Percentiles rank a stretch among this genome's conserved stretches.
phyloP scores from a whole-genome alignment of 1,284 basidiomycete species.

The Puccinia coronata region DNA sequence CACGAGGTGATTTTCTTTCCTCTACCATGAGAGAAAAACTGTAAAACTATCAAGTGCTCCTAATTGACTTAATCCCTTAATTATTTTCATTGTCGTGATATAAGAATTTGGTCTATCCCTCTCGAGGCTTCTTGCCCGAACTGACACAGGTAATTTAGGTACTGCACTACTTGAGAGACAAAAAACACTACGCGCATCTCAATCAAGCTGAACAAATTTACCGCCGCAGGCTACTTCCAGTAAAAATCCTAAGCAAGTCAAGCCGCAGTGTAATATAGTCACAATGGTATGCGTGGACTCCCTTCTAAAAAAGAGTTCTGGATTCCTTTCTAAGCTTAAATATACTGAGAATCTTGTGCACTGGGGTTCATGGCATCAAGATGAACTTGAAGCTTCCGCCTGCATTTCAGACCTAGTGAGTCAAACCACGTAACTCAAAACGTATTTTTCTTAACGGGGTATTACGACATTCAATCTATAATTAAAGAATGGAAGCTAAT shows the following conservation, averaged over 20 bases:
- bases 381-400: conserved; percentile 5
- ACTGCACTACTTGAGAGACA: too few relatives aligned
- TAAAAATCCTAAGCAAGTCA: background rate
- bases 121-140: background rate
- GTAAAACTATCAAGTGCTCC: background rate
- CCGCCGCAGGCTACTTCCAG: conserved; percentile 2
- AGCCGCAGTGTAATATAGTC: conserved; percentile 28
- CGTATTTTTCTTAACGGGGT: background rate
- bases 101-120: conserved; percentile 26
- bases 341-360: background rate
- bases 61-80: background rate
- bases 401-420: conserved; percentile 20
- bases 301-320: background rate
- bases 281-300: background rate
- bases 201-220: too few relatives aligned
- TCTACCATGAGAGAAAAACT: conserved; percentile 62
- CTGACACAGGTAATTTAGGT: background rate
- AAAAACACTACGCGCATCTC: background rate
- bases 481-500: background rate
- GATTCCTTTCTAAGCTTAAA: background rate
- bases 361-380: background rate
- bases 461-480: too few relatives aligned
- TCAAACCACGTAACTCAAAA: background rate
- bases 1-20: conserved; percentile 67
- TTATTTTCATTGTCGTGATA: background rate